Conservation (phyloP, 1,284 basidiomycete genomes). For the Lentinus polychrous region DNA sequence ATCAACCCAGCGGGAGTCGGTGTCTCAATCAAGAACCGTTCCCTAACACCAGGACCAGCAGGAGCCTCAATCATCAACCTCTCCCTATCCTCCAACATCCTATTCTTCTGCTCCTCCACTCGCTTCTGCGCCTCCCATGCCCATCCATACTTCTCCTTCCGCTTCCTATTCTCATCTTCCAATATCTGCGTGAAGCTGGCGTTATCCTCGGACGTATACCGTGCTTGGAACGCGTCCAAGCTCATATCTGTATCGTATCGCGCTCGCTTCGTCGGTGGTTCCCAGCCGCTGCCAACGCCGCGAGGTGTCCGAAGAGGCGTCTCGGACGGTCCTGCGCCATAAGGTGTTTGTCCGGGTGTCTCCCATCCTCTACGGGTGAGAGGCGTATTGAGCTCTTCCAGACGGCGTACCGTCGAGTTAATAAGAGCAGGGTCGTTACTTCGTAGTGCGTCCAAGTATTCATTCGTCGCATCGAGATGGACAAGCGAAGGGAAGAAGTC, state of each 20-base stretch:
- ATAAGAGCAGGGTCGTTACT: slow-evolving; percentile 70
- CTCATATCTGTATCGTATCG: slow-evolving; percentile 56
- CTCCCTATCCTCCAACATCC: slow-evolving; percentile 58
- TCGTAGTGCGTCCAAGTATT: slow-evolving; percentile 73
- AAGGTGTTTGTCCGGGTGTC: slow-evolving; percentile 63
- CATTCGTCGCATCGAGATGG: slow-evolving; percentile 82
- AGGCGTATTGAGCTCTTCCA: slow-evolving; percentile 62
- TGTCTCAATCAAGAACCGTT: slow-evolving; percentile 57
- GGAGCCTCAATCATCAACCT: slow-evolving; percentile 64
- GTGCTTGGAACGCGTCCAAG: slow-evolving; percentile 82
- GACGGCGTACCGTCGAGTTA: slow-evolving; percentile 62
- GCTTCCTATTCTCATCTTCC: slow-evolving; percentile 76
- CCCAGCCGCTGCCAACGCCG: slow-evolving; percentile 11
- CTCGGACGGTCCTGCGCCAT: slow-evolving; percentile 50
- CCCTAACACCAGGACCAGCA: slow-evolving; percentile 55
- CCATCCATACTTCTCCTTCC: slow-evolving; percentile 80
- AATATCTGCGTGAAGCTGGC: slow-evolving; percentile 89
- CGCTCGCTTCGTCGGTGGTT: slow-evolving; percentile 43
- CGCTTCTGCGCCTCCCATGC: slow-evolving; percentile 85
- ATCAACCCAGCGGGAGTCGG: slow-evolving; percentile 49
- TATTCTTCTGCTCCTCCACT: slow-evolving; percentile 59
- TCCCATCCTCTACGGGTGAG: slow-evolving; percentile 32
- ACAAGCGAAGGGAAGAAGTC: slow-evolving; percentile 95
- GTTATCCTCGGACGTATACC: slow-evolving; percentile 93
- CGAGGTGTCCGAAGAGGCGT: slow-evolving; percentile 52